Conservation (phyloP, 306 rosid genomes). For the Medicago arabica region DNA sequence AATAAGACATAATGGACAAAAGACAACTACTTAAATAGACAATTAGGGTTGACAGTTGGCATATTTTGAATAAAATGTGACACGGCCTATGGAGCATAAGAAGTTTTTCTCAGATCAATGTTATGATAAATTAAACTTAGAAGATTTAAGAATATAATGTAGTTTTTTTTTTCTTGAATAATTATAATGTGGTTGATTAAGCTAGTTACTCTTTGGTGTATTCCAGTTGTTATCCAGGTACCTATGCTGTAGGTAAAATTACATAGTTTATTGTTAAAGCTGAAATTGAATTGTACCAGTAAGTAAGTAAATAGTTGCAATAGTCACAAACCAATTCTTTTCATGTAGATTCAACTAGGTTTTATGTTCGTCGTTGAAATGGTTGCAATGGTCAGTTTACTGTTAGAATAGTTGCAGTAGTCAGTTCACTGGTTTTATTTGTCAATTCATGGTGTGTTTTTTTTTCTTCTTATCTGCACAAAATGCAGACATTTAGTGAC, state of each 20-base stretch:
- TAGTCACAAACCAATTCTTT: neutral
- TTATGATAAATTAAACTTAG: no score
- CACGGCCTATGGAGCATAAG: slow-evolving; percentile 2
- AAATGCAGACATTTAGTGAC: neutral
- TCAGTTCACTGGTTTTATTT: slow-evolving; percentile 7
- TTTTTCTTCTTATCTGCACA: neutral
- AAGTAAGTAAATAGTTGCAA: slow-evolving; percentile 12
- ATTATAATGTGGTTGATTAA: neutral
- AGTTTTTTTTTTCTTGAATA: no score
- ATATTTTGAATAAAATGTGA: slow-evolving; percentile 25
- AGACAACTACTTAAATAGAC: slow-evolving; percentile 18
- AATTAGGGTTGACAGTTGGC: slow-evolving; percentile 21
- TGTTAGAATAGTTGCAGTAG: neutral
- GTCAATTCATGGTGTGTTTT: slow-evolving; percentile 11
- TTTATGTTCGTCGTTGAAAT: neutral
- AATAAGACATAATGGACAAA: slow-evolving; percentile 29
- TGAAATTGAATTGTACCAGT: slow-evolving; percentile 15
- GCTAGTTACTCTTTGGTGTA: slow-evolving; percentile 13
- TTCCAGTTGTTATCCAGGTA: slow-evolving; percentile 13
- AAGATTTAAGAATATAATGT: no score
- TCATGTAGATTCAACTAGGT: neutral
- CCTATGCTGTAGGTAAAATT: slow-evolving; percentile 6
- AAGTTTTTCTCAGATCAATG: slow-evolving; percentile 9
- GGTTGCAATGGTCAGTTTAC: slow-evolving; percentile 1
- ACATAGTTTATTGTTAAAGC: slow-evolving; percentile 16